phyloP scores from a whole-genome alignment of 2,329 filamentous ascomycete genomes.

The Exophiala xenobiotica region DNA sequence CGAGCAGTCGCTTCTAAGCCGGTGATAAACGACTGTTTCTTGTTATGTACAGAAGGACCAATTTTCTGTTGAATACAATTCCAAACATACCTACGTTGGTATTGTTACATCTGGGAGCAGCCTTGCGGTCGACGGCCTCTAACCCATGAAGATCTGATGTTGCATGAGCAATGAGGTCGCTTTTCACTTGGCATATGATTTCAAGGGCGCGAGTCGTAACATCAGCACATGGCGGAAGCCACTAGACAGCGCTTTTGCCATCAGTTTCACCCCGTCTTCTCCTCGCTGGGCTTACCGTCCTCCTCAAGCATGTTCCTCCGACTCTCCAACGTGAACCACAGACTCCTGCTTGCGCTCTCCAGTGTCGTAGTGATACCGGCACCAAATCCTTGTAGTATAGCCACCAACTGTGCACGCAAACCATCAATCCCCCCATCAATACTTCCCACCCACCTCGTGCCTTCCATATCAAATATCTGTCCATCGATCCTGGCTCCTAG shows the following conservation, averaged over 20 bases:
- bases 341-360: constrained; percentile 73
- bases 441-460: constrained; percentile 68
- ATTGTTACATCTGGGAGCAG: too few species aligned
- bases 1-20: too few species aligned
- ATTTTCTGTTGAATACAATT: too few species aligned
- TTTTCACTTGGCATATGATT: too few species aligned
- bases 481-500: constrained; percentile 85
- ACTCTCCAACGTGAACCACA: constrained; percentile 87
- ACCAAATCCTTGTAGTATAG: constrained; percentile 76
- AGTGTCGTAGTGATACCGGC: constrained; percentile 74
- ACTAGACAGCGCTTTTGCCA: not conserved
- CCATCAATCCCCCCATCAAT: constrained; percentile 82
- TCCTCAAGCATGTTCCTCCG: constrained; percentile 79
- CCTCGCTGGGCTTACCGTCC: constrained; percentile 47
- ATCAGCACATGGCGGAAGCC: not conserved
- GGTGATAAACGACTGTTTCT: too few species aligned
- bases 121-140: too few species aligned
- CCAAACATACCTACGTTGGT: too few species aligned
- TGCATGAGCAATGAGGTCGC: too few species aligned
- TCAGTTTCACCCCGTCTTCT: constrained; percentile 1
- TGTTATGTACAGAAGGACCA: too few species aligned
- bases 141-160: too few species aligned
- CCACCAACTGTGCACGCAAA: constrained; percentile 77
- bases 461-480: constrained; percentile 74
- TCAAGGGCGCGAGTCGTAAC: too few species aligned